Conservation (phyloP, 139 green algal genomes). For the Diplosphaera chodatii region DNA sequence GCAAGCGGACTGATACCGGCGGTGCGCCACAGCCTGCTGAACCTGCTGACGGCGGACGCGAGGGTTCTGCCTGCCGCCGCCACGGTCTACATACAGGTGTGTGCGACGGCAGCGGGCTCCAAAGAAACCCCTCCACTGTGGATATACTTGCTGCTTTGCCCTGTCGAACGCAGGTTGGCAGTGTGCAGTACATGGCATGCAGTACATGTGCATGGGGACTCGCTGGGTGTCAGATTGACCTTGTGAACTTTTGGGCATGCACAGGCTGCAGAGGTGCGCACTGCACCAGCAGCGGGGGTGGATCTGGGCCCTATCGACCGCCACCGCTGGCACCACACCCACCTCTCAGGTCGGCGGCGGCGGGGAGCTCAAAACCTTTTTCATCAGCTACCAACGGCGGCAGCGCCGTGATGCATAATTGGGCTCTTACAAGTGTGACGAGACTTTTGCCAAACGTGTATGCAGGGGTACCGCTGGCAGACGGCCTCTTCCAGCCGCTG, state of each 20-base stretch:
- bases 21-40: constrained; percentile 39
- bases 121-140: no score
- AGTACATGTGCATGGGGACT: no score
- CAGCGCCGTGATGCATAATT: no score
- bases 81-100: constrained; percentile 56
- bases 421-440: no score
- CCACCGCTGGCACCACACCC: constrained; percentile 52
- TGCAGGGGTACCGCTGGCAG: constrained; percentile 29
- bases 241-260: no score
- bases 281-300: constrained; percentile 35
- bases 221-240: no score
- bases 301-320: constrained; percentile 51
- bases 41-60: constrained; percentile 44
- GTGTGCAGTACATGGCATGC: no score
- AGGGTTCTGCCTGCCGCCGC: constrained; percentile 53
- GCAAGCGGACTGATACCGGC: constrained; percentile 51
- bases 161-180: no score
- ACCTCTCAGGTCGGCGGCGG: constrained; percentile 24
- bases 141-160: no score
- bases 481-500: constrained; percentile 34
- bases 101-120: no score
- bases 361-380: no score
- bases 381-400: no score
- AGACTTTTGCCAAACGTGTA: background rate
- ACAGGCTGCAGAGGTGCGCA: constrained; percentile 53